Evolutionary conservation across 2,329 filamentous ascomycete genomes (phyloP).

Genomic region (Fusarium sacchari): DNA sequence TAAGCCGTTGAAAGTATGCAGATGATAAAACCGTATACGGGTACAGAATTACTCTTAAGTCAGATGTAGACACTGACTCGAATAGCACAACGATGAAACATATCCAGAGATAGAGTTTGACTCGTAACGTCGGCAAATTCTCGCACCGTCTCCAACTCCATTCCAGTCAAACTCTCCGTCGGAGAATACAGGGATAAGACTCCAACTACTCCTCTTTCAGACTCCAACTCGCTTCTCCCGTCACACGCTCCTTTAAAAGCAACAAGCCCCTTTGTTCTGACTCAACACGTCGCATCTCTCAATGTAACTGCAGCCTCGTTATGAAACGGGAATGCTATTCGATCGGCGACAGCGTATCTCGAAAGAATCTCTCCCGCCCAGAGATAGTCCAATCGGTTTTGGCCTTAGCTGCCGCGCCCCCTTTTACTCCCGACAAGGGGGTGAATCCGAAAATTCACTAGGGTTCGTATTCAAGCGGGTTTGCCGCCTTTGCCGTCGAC

Average conservation of each 20-base stretch:
- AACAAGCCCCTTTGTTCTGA: not conserved
- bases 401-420: not conserved
- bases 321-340: not conserved
- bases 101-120: not conserved
- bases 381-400: not conserved
- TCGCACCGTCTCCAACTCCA: not conserved
- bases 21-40: not conserved
- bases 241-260: not conserved
- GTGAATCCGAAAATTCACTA: not conserved
- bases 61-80: not conserved
- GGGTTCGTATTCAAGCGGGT: not conserved
- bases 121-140: not conserved
- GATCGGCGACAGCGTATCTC: not conserved
- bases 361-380: not conserved
- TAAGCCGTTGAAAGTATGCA: not conserved
- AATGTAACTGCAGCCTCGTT: not conserved
- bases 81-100: not conserved
- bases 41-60: accelerated
- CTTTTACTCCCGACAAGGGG: not conserved
- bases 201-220: not conserved
- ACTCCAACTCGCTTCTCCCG: not conserved
- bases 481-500: not conserved
- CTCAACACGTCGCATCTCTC: not conserved
- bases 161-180: not conserved
- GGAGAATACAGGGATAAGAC: not conserved